Base-by-base conservation (phyloP, 805 yeast genomes). In the Yarrowia bubula region DNA sequence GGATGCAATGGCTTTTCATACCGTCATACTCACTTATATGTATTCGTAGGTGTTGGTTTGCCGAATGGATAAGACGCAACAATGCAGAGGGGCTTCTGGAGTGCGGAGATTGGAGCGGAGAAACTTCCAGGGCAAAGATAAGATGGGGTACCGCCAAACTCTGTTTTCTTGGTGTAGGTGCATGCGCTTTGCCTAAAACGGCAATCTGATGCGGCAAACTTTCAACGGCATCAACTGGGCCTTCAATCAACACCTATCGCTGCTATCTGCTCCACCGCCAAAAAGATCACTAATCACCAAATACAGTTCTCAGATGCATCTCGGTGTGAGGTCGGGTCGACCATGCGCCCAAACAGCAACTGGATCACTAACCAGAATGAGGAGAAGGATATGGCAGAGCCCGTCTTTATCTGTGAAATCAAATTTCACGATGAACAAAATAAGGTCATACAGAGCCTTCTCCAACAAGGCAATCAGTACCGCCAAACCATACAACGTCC, bases 401-500 rank as follows among this genome's bases (percentile, higher is more conserved):
- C n/a, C n/a, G n/a, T 44, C 48, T 44, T 28, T 44, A 44, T n/a
- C n/a, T n/a, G n/a, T n/a, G n/a, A n/a, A n/a, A n/a, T n/a, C n/a
- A n/a, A n/a, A n/a, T n/a, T n/a, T n/a, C n/a, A n/a, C n/a, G n/a
- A n/a, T n/a, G 44, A 41, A 14, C 17, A 13, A 9, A 9, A 22
- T 22, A 9, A 22, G 28, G 28, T 41, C 44, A 41, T 41, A 11
- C 28, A 41, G 44, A 18, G 42, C n/a, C n/a, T n/a, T n/a, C n/a
- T 31, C 17, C 17, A 38, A 38, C 17, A n/a, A 5, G 42, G 42
- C 14, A 15, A 38, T 38, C 42, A 14, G 17, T 38, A 14, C 42
- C 42, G 17, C n/a, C 42, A 4, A 7, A 33, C 42, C 43, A 46
- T 71, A 71, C 65, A 69, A 67, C 53, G 95, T 92, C 0, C 77